phyloP scores from a whole-genome alignment of 2,329 filamentous ascomycete species.

The Endocalyx cinctus region DNA sequence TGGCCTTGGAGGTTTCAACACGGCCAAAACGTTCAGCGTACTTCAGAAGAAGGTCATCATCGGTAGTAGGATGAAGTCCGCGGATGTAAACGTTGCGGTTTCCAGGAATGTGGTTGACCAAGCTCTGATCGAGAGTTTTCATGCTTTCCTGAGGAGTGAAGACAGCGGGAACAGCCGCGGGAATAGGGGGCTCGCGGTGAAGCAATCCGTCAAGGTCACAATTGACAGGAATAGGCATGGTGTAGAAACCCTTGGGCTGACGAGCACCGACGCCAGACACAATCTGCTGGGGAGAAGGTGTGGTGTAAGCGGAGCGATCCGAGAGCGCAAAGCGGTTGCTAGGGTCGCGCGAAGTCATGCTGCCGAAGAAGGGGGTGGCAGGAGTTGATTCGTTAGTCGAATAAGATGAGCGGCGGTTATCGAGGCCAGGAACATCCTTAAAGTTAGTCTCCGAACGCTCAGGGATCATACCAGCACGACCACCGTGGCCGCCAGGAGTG shows the following conservation, averaged over 20 bases:
- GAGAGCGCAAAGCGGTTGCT: conserved; percentile 54
- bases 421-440: conserved; percentile 55
- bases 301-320: conserved; percentile 62
- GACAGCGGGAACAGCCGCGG: conserved; percentile 82
- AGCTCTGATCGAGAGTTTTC: conserved; percentile 87
- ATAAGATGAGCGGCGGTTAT: conserved; percentile 64
- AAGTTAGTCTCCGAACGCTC: conserved; percentile 44
- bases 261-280: conserved; percentile 33
- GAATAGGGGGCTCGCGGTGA: conserved; percentile 75
- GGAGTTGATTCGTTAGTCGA: conserved; percentile 64
- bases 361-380: conserved; percentile 61
- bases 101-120: conserved; percentile 85
- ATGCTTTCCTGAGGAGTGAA: conserved; percentile 80
- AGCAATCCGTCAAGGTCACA: conserved; percentile 60
- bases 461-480: conserved; percentile 38
- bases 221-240: conserved; percentile 34
- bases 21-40: conserved; percentile 87
- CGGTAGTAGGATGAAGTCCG: conserved; percentile 90
- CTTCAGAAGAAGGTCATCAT: conserved; percentile 78
- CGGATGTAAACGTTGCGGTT: conserved; percentile 99
- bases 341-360: conserved; percentile 54
- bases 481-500: conserved; percentile 43
- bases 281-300: conserved; percentile 61
- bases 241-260: conserved; percentile 35
- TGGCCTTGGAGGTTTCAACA: conserved; percentile 96